A percentile compares a stretch with the other conserved stretches of the same genome.
Evolutionary conservation across 179 eudicot species (phyloP).

Genomic region (Sideroxylon spinosum): DNA sequence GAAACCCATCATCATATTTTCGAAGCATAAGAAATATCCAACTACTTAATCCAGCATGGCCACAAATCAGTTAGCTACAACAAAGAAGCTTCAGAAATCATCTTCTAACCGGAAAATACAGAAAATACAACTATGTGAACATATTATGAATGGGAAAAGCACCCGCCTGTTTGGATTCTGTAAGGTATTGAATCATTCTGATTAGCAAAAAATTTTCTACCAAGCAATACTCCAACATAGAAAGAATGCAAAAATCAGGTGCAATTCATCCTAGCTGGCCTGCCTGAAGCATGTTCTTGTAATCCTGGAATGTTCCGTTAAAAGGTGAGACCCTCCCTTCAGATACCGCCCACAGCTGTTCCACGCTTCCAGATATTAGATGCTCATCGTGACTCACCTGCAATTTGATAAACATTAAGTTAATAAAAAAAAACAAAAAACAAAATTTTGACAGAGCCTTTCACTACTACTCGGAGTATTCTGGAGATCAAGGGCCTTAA

Average conservation of each 20-base stretch:
- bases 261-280: slow-evolving; percentile 29
- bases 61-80: neutral
- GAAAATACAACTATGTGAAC: neutral
- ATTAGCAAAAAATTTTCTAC: slow-evolving; percentile 1
- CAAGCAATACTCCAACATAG: neutral
- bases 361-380: slow-evolving; percentile 91
- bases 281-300: slow-evolving; percentile 82
- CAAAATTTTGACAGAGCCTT: no score
- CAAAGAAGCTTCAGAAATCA: neutral
- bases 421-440: neutral
- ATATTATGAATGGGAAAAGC: neutral
- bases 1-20: no score
- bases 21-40: no score
- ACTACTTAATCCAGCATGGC: neutral
- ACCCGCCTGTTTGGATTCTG: neutral
- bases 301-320: slow-evolving; percentile 83
- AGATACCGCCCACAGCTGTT: slow-evolving; percentile 91
- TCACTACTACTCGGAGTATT: no score
- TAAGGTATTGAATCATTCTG: neutral
- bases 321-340: slow-evolving; percentile 75
- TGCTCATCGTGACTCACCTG: slow-evolving; percentile 99
- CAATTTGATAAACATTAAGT: neutral
- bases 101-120: neutral
- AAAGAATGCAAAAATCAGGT: neutral
- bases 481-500: no score